These are phyloP conservation scores for Suhomyces panamericanus DNA, from an alignment of 1,139 yeast species.

Conservation along the genomic window DNA sequence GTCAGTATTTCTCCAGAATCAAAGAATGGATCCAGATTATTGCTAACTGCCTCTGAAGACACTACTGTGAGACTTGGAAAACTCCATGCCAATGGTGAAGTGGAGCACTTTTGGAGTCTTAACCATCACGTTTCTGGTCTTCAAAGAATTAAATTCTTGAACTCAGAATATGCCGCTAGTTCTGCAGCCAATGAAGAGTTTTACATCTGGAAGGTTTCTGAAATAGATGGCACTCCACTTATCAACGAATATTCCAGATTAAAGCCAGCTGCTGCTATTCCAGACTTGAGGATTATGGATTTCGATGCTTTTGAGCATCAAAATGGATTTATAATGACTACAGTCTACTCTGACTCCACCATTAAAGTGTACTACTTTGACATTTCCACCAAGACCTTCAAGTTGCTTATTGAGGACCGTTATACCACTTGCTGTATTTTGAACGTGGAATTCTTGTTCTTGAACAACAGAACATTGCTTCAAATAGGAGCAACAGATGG, in stretches of 20 bases:
- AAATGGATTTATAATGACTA: constrained; percentile 53
- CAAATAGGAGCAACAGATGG: constrained; percentile 85
- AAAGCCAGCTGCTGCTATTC: constrained; percentile 53
- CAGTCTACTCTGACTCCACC: constrained; percentile 84
- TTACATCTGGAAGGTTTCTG: constrained; percentile 66
- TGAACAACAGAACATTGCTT: constrained; percentile 33
- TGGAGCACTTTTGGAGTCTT: constrained; percentile 58
- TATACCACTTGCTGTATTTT: constrained; percentile 79
- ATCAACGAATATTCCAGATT: constrained; percentile 48
- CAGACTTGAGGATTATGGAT: constrained; percentile 90
- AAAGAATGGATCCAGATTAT: constrained; percentile 30
- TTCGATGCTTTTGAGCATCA: constrained; percentile 49
- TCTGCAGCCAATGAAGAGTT: constrained; percentile 93
- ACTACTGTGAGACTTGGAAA: constrained; percentile 66
- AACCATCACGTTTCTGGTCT: constrained; percentile 87
- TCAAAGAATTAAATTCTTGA: constrained; percentile 69
- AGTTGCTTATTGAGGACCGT: constrained; percentile 43
- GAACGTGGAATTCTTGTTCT: constrained; percentile 50
- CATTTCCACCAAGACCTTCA: constrained; percentile 35
- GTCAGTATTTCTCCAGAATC: constrained; percentile 47
- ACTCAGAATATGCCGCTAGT: constrained; percentile 46
- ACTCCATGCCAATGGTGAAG: constrained; percentile 40
- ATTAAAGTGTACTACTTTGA: constrained; percentile 66
- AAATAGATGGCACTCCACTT: constrained; percentile 38
- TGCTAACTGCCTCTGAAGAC: constrained; percentile 87